A percentile compares a stretch with the other conserved stretches of the same genome.
Conservation (phyloP, 129 eudicot genomes). For the Tagetes erecta region DNA sequence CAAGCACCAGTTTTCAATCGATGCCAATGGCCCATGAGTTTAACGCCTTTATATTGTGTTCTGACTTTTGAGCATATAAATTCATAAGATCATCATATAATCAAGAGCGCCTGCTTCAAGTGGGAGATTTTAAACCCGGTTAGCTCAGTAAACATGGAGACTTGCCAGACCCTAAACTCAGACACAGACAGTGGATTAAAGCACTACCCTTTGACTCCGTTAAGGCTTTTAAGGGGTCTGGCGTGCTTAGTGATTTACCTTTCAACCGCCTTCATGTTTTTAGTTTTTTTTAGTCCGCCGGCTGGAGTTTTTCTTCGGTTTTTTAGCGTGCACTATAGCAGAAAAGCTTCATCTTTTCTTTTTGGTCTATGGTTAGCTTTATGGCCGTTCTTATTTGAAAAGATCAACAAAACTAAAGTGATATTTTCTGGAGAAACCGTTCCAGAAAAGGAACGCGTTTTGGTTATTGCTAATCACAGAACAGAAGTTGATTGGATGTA, state of each 20-base stretch:
- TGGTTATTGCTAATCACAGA: conserved; percentile 81
- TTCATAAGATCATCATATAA: conserved; percentile 19
- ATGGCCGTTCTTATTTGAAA: conserved; percentile 89
- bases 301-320: conserved; percentile 50
- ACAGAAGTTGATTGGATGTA: conserved; percentile 99
- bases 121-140: conserved; percentile 26
- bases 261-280: conserved; percentile 73
- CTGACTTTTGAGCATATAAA: conserved; percentile 25
- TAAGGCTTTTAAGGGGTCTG: conserved; percentile 71
- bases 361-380: conserved; percentile 80
- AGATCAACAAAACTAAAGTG: conserved; percentile 72
- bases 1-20: conserved; percentile 15
- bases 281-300: conserved; percentile 63
- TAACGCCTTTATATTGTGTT: conserved; percentile 13
- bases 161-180: conserved; percentile 39
- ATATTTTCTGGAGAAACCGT: conserved; percentile 75
- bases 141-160: conserved; percentile 49
- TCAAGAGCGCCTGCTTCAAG: conserved; percentile 25
- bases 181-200: conserved; percentile 36
- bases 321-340: conserved; percentile 63
- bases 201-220: conserved; percentile 58
- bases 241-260: conserved; percentile 61
- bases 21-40: conserved; percentile 19
- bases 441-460: conserved; percentile 66
- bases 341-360: conserved; percentile 49